Conservation (phyloP, 2,329 filamentous ascomycete species). For the Aspergillus pseudoglaucus region DNA sequence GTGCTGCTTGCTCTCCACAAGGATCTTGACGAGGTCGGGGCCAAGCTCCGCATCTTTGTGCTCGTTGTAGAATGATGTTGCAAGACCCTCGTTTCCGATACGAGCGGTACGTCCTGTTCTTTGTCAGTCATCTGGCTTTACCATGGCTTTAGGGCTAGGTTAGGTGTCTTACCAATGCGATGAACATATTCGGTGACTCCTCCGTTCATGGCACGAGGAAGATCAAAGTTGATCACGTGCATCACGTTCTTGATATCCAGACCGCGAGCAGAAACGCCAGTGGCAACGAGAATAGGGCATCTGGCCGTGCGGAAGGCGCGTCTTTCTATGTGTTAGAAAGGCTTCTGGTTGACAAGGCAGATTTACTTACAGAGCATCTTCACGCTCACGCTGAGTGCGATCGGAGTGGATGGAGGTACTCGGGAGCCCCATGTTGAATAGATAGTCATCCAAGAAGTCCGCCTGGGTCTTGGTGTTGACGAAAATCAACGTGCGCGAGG, state of each 20-base stretch:
- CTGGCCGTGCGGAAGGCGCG: constrained; percentile 71
- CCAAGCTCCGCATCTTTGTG: constrained; percentile 68
- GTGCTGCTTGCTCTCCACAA: constrained; percentile 70
- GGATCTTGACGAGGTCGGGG: constrained; percentile 67
- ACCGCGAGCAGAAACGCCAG: constrained; percentile 78
- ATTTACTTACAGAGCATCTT: constrained; percentile 69
- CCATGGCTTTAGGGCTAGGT: constrained; percentile 1
- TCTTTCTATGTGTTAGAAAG: constrained; percentile 27
- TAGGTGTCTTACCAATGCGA: constrained; percentile 65
- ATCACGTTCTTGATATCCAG: constrained; percentile 81
- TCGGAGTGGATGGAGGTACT: constrained; percentile 83
- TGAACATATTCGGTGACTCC: constrained; percentile 92
- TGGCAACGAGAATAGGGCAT: constrained; percentile 75
- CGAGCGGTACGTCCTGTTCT: constrained; percentile 75
- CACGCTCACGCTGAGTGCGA: constrained; percentile 82
- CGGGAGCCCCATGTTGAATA: constrained; percentile 74
- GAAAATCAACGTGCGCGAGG: constrained; percentile 80
- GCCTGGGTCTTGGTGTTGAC: constrained; percentile 73
- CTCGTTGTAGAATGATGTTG: constrained; percentile 83
- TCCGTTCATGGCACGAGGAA: constrained; percentile 68
- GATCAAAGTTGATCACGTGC: constrained; percentile 90
- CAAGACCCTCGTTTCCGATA: constrained; percentile 79
- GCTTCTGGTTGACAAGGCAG: not conserved
- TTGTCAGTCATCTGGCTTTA: not conserved
- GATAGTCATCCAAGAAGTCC: constrained; percentile 78